These are phyloP conservation scores for Plasmodium knowlesi DNA, from an alignment of 169 alveolate species.

Conservation along the genomic window DNA sequence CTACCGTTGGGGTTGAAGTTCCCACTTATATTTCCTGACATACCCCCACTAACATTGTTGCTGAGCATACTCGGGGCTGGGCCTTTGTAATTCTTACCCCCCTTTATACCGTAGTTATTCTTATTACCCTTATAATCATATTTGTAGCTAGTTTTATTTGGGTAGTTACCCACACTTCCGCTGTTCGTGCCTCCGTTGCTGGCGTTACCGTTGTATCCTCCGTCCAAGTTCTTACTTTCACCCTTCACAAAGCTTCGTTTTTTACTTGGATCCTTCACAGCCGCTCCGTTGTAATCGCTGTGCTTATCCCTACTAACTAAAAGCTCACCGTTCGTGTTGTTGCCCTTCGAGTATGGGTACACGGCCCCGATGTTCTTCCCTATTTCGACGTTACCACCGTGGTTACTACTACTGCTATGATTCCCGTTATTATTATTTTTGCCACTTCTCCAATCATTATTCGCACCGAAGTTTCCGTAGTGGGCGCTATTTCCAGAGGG, in stretches of 20 bases:
- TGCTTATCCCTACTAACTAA: background rate
- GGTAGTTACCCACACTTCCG: background rate
- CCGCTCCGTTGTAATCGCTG: background rate
- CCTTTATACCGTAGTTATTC: background rate
- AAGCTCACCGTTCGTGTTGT: background rate
- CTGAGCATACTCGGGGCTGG: background rate
- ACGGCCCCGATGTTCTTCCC: background rate
- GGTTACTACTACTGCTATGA: background rate
- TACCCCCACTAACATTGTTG: background rate
- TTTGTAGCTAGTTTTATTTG: background rate
- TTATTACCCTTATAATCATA: background rate
- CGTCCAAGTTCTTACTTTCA: slow-evolving; percentile 3
- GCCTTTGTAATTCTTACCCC: background rate
- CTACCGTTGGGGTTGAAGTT: background rate
- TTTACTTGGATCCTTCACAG: slow-evolving; percentile 31
- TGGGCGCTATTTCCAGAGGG: background rate
- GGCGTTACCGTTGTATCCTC: background rate
- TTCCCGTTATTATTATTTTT: slow-evolving; percentile 6
- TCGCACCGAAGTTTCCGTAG: background rate
- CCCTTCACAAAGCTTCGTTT: slow-evolving; percentile 27
- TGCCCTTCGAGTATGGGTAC: background rate
- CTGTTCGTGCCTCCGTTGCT: background rate
- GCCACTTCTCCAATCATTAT: slow-evolving; percentile 52
- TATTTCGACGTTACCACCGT: background rate
- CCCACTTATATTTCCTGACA: background rate